Evolutionary conservation across 352 stramenopile genomes (phyloP), one percentile per base, ranked within the genome.

Genomic region (Phytophthora sp.): DNA sequence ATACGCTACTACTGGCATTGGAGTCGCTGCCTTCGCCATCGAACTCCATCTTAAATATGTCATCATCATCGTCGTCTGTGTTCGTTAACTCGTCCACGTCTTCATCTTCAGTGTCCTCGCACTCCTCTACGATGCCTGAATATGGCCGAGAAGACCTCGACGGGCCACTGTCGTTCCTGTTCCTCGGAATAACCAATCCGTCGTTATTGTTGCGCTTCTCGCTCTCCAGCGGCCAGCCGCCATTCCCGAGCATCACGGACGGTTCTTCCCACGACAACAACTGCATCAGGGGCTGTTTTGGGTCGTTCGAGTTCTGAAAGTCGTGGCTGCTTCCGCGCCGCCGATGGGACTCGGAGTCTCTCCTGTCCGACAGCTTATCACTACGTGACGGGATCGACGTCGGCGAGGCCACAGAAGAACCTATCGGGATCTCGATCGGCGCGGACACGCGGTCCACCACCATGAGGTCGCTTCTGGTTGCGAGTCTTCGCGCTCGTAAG

Each of bases 41-140:
- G 53, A 86, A 69, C 69, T 93, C 84, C 84, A 93, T 93, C 64
- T 81, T 80, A 79, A 93, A 93, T 80, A 93, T 93, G 53, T 78
- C 78, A 18, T 86, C 73, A 31, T 84, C 66, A 12, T 80, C 66
- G 29, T 79, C 72, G 30, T 82, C 74, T 53, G 54, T 64, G 33
- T 73, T 65, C 1, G 65, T 83, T 46, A 30, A 65, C 36, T 13
- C 69, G 47, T 79, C 66, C 20, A 54, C 50, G 24, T 77, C 69
- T 53, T 86, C 65, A 2, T 87, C 77, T 5, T 88, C 77, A 16
- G 76, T 75, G 33, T 83, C 70, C 7, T 77, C 73, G 21, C 59
- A 69, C 33, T 69, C 71, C 38, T 83, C 79, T 11, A 63, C 64
- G 18, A 75, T 71, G 12, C 70, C 35, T 20, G 54, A 53, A 49